A percentile compares a stretch with the other conserved stretches of the same genome.
Evolutionary conservation across 768 basidiomycete species (phyloP).

Genomic region (Leccinum disarticulatum): DNA sequence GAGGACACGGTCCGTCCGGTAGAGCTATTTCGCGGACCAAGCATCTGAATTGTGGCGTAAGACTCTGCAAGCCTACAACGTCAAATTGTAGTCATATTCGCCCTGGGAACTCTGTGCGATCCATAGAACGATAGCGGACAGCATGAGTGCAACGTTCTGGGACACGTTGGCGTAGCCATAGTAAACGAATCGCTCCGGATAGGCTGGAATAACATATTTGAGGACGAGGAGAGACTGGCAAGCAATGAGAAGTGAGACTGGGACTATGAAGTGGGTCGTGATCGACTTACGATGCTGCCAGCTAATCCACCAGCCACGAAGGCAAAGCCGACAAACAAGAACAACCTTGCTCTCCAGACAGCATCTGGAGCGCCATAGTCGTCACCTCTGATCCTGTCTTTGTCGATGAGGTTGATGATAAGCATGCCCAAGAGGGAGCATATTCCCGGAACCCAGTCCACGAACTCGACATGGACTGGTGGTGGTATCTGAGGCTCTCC

Average conservation of each 20-base stretch:
- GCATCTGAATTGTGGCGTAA: neutral
- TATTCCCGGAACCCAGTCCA: constrained; percentile 98
- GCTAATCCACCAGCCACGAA: constrained; percentile 97
- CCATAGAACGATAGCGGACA: constrained; percentile 88
- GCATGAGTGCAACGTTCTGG: constrained; percentile 84
- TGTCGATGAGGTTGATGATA: constrained; percentile 92
- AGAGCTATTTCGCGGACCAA: constrained; percentile 3
- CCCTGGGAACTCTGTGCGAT: constrained; percentile 79
- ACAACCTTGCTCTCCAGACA: constrained; percentile 88
- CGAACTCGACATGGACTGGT: constrained; percentile 83
- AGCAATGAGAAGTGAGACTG: neutral
- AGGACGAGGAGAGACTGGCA: constrained; percentile 80
- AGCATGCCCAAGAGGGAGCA: constrained; percentile 91
- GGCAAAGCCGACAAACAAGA: constrained; percentile 94
- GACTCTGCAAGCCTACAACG: constrained; percentile 41
- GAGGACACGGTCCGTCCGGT: neutral
- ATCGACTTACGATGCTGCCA: constrained; percentile 83
- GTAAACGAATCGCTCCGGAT: constrained; percentile 75
- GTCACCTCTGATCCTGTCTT: constrained; percentile 79
- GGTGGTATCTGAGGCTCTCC: constrained; percentile 66
- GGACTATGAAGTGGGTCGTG: neutral
- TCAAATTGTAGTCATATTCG: constrained; percentile 94
- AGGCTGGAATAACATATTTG: constrained; percentile 80
- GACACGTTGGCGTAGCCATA: constrained; percentile 96
- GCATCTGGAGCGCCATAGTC: constrained; percentile 81